phyloP scores from a whole-genome alignment of 306 rosid species.

The Cicer arietinum region DNA sequence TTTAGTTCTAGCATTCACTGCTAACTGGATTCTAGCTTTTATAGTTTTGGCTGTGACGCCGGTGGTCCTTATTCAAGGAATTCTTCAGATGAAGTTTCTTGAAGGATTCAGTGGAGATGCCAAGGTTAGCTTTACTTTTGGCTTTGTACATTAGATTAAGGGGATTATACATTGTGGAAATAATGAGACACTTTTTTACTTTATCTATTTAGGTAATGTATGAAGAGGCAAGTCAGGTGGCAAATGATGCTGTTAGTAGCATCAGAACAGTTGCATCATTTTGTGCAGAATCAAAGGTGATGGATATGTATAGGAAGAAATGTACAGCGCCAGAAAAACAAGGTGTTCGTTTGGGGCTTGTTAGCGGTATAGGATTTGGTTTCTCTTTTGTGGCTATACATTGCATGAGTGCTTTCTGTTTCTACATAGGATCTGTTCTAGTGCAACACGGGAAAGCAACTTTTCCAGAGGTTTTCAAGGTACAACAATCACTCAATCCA shows the following conservation, averaged over 20 bases:
- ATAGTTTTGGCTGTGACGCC: slow-evolving; percentile 70
- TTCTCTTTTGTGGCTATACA: slow-evolving; percentile 61
- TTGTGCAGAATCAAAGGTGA: slow-evolving; percentile 84
- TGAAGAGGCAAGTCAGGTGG: slow-evolving; percentile 96
- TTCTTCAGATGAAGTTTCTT: slow-evolving; percentile 57
- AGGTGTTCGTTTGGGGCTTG: slow-evolving; percentile 72
- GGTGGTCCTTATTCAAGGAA: slow-evolving; percentile 60
- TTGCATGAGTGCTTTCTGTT: slow-evolving; percentile 72
- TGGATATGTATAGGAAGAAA: slow-evolving; percentile 69
- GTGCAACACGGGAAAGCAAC: slow-evolving; percentile 67
- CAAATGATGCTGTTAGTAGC: slow-evolving; percentile 90
- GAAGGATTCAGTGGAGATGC: slow-evolving; percentile 85
- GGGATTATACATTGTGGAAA: background rate
- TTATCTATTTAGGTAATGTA: slow-evolving; percentile 64
- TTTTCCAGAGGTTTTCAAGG: slow-evolving; percentile 86
- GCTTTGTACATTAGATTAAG: background rate
- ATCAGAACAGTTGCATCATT: slow-evolving; percentile 93
- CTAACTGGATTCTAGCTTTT: slow-evolving; percentile 81
- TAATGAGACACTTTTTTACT: slow-evolving; percentile 10
- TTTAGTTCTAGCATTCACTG: slow-evolving; percentile 72
- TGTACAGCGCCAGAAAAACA: slow-evolving; percentile 65
- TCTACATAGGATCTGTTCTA: slow-evolving; percentile 76
- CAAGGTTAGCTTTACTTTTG: slow-evolving; percentile 59
- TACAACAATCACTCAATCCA: slow-evolving; percentile 31
- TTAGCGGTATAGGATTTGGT: slow-evolving; percentile 80